Evolutionary conservation across 2,329 filamentous ascomycete genomes (phyloP), one percentile per base, ranked within the genome.

Genomic region (Fusarium austroafricanum): DNA sequence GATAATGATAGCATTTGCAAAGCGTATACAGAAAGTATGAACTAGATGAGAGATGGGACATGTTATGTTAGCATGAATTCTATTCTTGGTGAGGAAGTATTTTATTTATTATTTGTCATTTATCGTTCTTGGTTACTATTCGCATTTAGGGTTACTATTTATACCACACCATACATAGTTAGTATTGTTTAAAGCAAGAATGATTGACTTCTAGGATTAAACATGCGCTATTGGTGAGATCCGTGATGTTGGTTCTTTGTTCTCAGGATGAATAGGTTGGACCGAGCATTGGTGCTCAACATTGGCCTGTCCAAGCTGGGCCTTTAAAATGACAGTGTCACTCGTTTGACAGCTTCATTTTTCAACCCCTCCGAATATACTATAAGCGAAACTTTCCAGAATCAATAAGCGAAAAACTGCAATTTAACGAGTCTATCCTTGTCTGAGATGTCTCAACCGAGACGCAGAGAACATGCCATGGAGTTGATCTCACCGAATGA

Each of bases 1-100:
- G 64, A 74, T 71, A 73, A 72, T 71, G 62, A 71, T 60, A 66
- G 64, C 60, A 68, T 70, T 60, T 55, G 60, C 54, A 55, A 43
- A 71, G 55, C 61, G 55, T 62, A 56, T 55, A 66, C 47, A 70
- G 60, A 66, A 60, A 54, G 53, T 65, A 68, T 47, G 55, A 73
- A 52, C 47, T 62, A 69, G 65, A 72, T 71, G 68, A 64, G 55
- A 65, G 61, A 67, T 58, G 68, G 55, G 46, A 26, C 39, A 59
- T 63, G 50, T 45, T 56, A 50, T 50, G 53, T 43, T 65, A 47
- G 58, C 54, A 71, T 54, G 65, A 58, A 28, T 40, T 59, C 38
- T 28, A 51, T 29, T 58, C 53, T 68, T n/a, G 59, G 63, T 63
- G 56, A 69, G 64, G 61, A 59, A 51, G 61, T 53, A 53, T 61